Conservation (phyloP, 495 filamentous ascomycete species). For the Penicillium coffeae region DNA sequence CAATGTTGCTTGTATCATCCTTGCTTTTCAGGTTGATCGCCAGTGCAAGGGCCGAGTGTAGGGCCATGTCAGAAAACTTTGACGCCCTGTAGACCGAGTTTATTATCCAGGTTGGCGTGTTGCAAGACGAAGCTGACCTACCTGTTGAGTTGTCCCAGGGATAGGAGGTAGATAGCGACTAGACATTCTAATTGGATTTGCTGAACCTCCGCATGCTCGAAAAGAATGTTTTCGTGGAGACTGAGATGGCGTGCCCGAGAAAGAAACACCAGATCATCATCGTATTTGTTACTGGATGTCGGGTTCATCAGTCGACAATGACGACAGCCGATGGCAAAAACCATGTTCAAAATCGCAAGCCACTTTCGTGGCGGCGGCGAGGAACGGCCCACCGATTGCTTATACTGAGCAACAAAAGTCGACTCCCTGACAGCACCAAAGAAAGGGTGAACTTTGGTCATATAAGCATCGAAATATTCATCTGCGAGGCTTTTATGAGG, state of each 20-base stretch:
- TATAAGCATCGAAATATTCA: slow-evolving; percentile 50
- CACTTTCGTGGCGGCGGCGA: slow-evolving; percentile 37
- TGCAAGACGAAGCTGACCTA: no score
- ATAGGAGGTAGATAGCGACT: slow-evolving; percentile 56
- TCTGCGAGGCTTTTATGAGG: slow-evolving; percentile 51
- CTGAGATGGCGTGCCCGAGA: slow-evolving; percentile 53
- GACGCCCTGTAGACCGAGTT: slow-evolving; percentile 47
- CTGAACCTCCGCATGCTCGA: slow-evolving; percentile 55
- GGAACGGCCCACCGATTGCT: slow-evolving; percentile 23
- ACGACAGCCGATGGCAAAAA: slow-evolving; percentile 58
- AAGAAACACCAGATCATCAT: slow-evolving; percentile 55
- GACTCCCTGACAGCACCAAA: slow-evolving; percentile 53
- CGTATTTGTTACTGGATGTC: slow-evolving; percentile 8
- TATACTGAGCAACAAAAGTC: slow-evolving; percentile 41
- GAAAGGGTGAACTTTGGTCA: slow-evolving; percentile 52
- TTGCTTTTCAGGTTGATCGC: slow-evolving; percentile 60
- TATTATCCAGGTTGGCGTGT: not conserved
- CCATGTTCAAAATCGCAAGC: slow-evolving; percentile 59
- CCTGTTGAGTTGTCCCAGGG: slow-evolving; percentile 59
- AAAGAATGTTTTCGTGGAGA: slow-evolving; percentile 46
- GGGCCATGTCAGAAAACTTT: slow-evolving; percentile 54
- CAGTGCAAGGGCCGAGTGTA: slow-evolving; percentile 54
- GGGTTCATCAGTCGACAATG: slow-evolving; percentile 17
- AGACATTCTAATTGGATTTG: slow-evolving; percentile 55
- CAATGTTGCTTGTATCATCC: slow-evolving; percentile 39